Evolutionary conservation across 208 protist genomes (phyloP), one percentile per base, ranked within the genome.

Genomic region (Leishmania mexicana): DNA sequence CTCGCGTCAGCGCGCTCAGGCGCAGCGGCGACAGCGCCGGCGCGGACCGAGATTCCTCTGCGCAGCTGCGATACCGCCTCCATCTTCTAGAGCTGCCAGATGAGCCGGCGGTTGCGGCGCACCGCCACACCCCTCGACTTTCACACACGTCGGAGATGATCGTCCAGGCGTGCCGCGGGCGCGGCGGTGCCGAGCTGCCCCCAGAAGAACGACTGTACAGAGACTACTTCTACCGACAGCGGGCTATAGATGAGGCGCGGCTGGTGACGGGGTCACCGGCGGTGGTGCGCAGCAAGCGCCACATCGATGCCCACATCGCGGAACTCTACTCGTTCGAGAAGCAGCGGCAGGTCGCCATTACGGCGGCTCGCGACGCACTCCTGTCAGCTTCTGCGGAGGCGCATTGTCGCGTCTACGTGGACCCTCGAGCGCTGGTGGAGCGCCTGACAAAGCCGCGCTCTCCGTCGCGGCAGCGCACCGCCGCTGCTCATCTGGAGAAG

Each of bases 221-320:
- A 24, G 89, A 94, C 64, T 80, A 77, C 75, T 77, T 87, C 45
- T 82, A 75, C 57, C 83, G 83, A n/a, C 76, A 82, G 62, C 45
- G 76, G 57, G 76, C 80, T 8, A 13, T 77, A 1, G 76, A 71
- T 10, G 42, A 10, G 42, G 70, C 71, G 24, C 70, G 54, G n/a
- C 24, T 15, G 28, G 19, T 38, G 28, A n/a, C 51, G 38, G 47
- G 42, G 3, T 58, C 19, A 3, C 13, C 53, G 15, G 38, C 80
- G 1, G 64, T 85, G 17, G 76, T 83, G 47, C 88, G 88, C 45
- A 85, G 87, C 42, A 31, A 65, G 49, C 75, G 71, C 21, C 87
- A 93, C 47, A 90, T 94, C 38, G 87, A 83, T 10, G 87, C 83
- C 7, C 92, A 91, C 79, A 85, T 96, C 64, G 85, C 85, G 58